Percentiles rank a stretch among this genome's conserved stretches.
These are phyloP conservation scores for Geum urbanum DNA, from an alignment of 306 rosid genomes.

Conservation along the genomic window DNA sequence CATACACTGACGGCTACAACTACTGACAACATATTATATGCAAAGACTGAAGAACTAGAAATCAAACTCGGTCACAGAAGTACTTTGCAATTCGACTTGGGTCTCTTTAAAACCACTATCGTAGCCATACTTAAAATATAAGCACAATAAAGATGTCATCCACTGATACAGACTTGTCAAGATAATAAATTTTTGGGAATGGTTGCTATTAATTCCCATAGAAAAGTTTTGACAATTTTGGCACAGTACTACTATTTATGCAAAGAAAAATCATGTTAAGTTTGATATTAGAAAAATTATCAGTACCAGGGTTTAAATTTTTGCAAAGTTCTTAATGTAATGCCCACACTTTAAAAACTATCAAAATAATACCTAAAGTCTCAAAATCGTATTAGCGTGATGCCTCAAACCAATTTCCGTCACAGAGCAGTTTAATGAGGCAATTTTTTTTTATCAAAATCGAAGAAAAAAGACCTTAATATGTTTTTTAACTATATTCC, in stretches of 20 bases:
- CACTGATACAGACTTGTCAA: neutral
- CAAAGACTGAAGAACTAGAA: neutral
- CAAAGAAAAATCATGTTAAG: neutral
- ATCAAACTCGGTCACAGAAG: neutral
- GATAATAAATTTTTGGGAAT: neutral
- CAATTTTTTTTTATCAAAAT: too few species aligned
- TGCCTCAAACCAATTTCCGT: too few species aligned
- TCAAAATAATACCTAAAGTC: too few species aligned
- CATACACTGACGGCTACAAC: neutral
- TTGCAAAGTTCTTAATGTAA: too few species aligned
- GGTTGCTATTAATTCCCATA: neutral
- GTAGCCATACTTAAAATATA: slow-evolving; percentile 22
- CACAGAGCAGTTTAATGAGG: too few species aligned
- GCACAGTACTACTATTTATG: neutral
- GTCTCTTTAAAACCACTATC: neutral
- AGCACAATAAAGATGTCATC: neutral
- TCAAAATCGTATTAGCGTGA: too few species aligned
- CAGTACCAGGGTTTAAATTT: too few species aligned
- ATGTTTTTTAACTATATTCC: too few species aligned
- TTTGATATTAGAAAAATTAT: neutral
- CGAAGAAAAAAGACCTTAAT: too few species aligned
- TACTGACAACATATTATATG: neutral
- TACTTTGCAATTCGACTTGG: neutral
- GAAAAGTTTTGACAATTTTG: neutral
- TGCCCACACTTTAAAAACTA: too few species aligned